Evolutionary conservation across 1,284 basidiomycete species (phyloP), one percentile per base, ranked within the genome.

Genomic region (Ceratobasidium sp.): DNA sequence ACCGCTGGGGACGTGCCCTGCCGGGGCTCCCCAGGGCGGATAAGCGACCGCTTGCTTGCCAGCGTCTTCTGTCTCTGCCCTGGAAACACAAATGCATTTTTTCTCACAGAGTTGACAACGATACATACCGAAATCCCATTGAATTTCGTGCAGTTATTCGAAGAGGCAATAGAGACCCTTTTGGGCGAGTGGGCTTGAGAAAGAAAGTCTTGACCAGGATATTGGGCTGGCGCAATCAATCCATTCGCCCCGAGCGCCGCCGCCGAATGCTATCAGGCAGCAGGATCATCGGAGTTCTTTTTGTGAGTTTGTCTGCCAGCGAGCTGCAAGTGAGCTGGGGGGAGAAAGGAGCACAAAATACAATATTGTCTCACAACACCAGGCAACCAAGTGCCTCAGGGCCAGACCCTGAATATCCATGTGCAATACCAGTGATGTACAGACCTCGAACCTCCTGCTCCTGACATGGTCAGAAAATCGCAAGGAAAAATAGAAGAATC

Each of bases 231-330:
- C 9, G 16, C n/a, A 58, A 58, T 58, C 55, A 58, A 49, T 59
- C 55, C 67, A 59, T 70, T 59, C 55, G 59, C 67, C 50, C 67
- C 67, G 67, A 70, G 67, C 67, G 55, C 67, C 67, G 67, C 67
- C 67, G 67, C 23, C 55, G 67, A 55, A 59, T 30, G 43, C 54
- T 58, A 70, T 70, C 67, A 43, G 49, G 54, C 18, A 2, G 26
- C 13, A 46, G 46, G 44, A 70, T 70, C 67, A 46, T 35, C 67
- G 67, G 50, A 57, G 38, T 57, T 49, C 67, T 59, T 54, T 43
- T 58, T 69, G 55, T 44, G 55, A 58, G 54, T 58, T 38, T 70
- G 54, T 70, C 67, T 58, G 67, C 41, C 54, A 8, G 46, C 26
- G 35, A 21, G 66, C 66, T 58, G 52, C 43, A 55, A 54, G 35